Evolutionary conservation across 305 asterid genomes (phyloP), one percentile per base, ranked within the genome.

Genomic region (Nicotiana rustica): DNA sequence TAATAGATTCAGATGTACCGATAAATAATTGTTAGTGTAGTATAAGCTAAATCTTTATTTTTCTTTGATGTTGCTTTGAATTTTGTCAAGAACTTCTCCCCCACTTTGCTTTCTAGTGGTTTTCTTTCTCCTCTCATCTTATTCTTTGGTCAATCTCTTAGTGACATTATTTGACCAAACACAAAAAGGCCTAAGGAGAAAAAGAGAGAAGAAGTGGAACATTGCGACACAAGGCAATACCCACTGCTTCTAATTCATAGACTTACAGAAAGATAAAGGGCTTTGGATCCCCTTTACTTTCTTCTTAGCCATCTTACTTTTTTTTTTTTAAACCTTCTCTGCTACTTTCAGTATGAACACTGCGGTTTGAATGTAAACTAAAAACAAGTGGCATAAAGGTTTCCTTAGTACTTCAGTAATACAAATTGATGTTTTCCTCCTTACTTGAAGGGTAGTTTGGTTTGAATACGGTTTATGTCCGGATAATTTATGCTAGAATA

Each of bases 121-220:
- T 78, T 82, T 68, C 77, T 68, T 79, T 68, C 79, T 84, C 71
- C 38, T 73, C 6, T 36, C 5, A 76, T 85, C 55, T 79, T 73
- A 33, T 60, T 18, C 10, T 19, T 78, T 70, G 85, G 90, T 89
- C 90, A 89, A 91, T 86, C 84, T 67, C 85, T 82, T 86, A 65
- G 73, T 84, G 89, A 86, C 88, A 87, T 83, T 82, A 85, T 86
- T 89, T 88, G 92, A 91, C 89, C 88, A 86, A 86, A 79, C 86
- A 61, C 75, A 67, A 79, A 82, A 85, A 82, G 89, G 56, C 83
- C 73, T 68, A 78, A 88, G 67, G 67, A 59, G 80, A 49, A 83
- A 85, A 82, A 81, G 83, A 77, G 82, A 49, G 84, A 82, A 81
- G 73, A 82, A 41, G 56, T 17, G 2, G 62, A 44, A 76, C 47